Evolutionary conservation across 768 basidiomycete species (phyloP).

Genomic region (Psilocybe sp.): DNA sequence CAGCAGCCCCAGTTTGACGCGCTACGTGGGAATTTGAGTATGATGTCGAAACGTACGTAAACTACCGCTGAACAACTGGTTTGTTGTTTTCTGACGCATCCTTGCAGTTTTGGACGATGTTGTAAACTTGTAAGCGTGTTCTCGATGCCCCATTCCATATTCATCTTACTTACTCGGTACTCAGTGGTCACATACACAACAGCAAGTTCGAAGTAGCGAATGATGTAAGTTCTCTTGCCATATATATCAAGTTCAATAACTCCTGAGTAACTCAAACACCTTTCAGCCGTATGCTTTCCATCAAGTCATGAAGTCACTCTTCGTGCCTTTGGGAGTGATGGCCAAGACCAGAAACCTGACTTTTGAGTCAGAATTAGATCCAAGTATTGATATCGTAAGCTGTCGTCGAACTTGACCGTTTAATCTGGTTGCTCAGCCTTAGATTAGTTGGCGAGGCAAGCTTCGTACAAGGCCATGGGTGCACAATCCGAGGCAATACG

Average conservation of each 20-base stretch:
- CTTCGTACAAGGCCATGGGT: constrained; percentile 60
- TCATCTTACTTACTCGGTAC: background rate
- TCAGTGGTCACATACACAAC: constrained; percentile 82
- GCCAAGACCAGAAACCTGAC: constrained; percentile 66
- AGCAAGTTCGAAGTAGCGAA: constrained; percentile 72
- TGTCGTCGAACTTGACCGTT: background rate
- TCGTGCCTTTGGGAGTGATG: constrained; percentile 65
- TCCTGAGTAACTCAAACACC: constrained; percentile 3
- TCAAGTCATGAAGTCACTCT: constrained; percentile 71
- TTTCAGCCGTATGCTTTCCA: constrained; percentile 71
- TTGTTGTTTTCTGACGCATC: no score
- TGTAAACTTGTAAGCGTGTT: constrained; percentile 63
- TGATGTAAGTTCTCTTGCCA: constrained; percentile 29
- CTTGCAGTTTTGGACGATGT: constrained; percentile 70
- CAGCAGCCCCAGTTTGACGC: constrained; percentile 89
- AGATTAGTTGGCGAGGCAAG: constrained; percentile 53
- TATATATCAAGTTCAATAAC: background rate
- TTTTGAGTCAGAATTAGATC: constrained; percentile 68
- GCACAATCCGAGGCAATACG: constrained; percentile 39
- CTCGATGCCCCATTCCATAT: background rate
- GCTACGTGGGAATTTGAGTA: constrained; percentile 73
- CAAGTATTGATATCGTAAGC: constrained; percentile 58
- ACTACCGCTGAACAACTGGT: no score
- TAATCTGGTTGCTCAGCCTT: background rate
- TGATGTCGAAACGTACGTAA: constrained; percentile 79